phyloP scores from a whole-genome alignment of 495 filamentous ascomycete species.

The Lichenothelia convexa region DNA sequence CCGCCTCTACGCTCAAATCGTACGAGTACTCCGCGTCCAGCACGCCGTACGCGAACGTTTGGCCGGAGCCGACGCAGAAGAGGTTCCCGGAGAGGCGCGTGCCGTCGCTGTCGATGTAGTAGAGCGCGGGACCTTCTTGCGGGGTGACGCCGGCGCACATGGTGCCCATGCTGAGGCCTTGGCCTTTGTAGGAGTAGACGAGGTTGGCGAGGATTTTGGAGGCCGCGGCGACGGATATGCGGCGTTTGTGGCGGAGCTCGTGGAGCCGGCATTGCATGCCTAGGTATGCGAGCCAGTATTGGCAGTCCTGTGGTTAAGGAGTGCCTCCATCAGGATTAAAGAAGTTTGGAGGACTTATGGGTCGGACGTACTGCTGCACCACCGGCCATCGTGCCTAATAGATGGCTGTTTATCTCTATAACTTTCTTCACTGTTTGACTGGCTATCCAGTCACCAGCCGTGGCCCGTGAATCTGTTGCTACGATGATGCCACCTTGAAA shows the following conservation, averaged over 20 bases:
- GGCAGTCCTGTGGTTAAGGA: conserved; percentile 51
- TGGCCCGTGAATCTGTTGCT: conserved; percentile 89
- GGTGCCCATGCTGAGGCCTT: conserved; percentile 94
- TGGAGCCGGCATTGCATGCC: conserved; percentile 98
- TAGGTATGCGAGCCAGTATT: conserved; percentile 98
- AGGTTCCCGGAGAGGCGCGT: conserved; percentile 83
- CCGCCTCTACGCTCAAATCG: conserved; percentile 68
- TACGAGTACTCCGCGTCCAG: conserved; percentile 88
- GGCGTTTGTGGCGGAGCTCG: conserved; percentile 96
- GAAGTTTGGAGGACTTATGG: no score
- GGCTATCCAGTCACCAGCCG: conserved; percentile 96
- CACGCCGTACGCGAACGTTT: conserved; percentile 97
- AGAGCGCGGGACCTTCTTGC: conserved; percentile 88
- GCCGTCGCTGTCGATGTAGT: conserved; percentile 98
- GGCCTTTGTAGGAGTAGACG: conserved; percentile 95
- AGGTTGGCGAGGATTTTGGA: conserved; percentile 98
- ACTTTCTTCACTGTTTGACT: conserved; percentile 99
- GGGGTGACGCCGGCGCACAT: conserved; percentile 97
- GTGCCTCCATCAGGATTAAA: conserved; percentile 5
- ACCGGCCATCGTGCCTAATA: conserved; percentile 95
- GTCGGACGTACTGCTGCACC: conserved; percentile 61
- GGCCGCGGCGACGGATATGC: conserved; percentile 90
- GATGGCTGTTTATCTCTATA: conserved; percentile 77
- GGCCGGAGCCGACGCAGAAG: conserved; percentile 94
- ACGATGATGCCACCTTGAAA: conserved; percentile 98